Evolutionary conservation across 352 stramenopile species (phyloP).

Genomic region (Aphanomyces stellatus): DNA sequence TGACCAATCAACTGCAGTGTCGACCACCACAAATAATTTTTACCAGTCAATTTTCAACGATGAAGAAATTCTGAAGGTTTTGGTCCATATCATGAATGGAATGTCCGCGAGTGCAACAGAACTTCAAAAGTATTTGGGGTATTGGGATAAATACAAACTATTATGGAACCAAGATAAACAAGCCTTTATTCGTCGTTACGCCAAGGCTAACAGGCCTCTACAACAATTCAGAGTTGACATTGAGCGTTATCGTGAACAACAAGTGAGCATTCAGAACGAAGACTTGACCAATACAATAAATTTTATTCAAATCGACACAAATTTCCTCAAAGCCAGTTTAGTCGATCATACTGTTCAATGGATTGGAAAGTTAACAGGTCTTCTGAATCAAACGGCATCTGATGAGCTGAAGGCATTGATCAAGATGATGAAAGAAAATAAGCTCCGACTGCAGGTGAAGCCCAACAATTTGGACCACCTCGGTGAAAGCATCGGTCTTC

Average conservation of each 20-base stretch:
- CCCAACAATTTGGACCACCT: conserved; percentile 87
- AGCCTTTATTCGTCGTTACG: conserved; percentile 92
- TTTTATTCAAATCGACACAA: conserved; percentile 93
- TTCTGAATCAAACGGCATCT: conserved; percentile 88
- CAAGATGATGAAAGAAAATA: conserved; percentile 84
- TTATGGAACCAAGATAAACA: conserved; percentile 93
- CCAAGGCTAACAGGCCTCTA: conserved; percentile 89
- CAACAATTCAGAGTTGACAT: conserved; percentile 91
- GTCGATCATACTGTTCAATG: conserved; percentile 90
- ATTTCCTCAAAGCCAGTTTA: conserved; percentile 86
- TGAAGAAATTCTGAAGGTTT: conserved; percentile 92
- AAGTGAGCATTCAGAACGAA: conserved; percentile 88
- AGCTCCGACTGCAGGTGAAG: conserved; percentile 69
- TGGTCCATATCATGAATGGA: conserved; percentile 95
- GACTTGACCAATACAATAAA: conserved; percentile 90
- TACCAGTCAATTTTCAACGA: conserved; percentile 94
- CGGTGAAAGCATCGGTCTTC: conserved; percentile 83
- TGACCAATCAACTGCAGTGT: background rate
- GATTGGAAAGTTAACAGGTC: conserved; percentile 86
- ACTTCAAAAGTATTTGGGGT: conserved; percentile 91
- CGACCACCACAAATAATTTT: conserved; percentile 58
- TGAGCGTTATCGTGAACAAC: conserved; percentile 84
- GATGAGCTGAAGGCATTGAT: conserved; percentile 83
- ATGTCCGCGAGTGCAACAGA: conserved; percentile 91
- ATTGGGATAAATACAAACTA: conserved; percentile 93